phyloP scores from a whole-genome alignment of 164 flowering plant species.

The Aristolochia contorta region DNA sequence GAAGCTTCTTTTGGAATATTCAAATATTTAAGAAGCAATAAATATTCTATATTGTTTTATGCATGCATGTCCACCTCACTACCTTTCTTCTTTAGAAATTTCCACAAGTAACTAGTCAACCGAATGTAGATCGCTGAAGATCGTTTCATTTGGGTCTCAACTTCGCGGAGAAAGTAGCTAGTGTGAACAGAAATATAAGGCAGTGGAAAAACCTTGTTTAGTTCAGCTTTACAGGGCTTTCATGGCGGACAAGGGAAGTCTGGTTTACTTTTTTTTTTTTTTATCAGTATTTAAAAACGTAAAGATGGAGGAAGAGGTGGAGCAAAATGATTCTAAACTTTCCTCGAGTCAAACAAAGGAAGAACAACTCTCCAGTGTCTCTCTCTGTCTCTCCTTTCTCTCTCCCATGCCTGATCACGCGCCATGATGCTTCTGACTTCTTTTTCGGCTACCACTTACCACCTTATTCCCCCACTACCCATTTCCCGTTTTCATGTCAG shows the following conservation, averaged over 20 bases:
- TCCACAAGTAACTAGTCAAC: no score
- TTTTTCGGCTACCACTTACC: constrained; percentile 40
- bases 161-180: no score
- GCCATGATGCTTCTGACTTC: constrained; percentile 15
- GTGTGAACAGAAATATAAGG: no score
- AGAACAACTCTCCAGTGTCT: constrained; percentile 4
- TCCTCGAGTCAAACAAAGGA: constrained; percentile 15
- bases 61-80: no score
- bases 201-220: no score
- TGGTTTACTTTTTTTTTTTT: not conserved
- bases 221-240: constrained; percentile 3
- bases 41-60: no score
- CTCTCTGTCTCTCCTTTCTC: constrained; percentile 7
- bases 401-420: constrained; percentile 27
- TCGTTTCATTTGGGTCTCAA: no score
- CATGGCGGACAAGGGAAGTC: constrained; percentile 3
- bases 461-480: constrained; percentile 12
- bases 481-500: not conserved
- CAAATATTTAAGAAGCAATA: no score
- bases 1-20: no score
- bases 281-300: not conserved
- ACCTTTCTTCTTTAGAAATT: no score
- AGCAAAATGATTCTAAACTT: constrained; percentile 6
- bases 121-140: no score
- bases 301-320: constrained; percentile 5